Conservation (phyloP, 768 basidiomycete species). For the Cystofilobasidium ferigula region DNA sequence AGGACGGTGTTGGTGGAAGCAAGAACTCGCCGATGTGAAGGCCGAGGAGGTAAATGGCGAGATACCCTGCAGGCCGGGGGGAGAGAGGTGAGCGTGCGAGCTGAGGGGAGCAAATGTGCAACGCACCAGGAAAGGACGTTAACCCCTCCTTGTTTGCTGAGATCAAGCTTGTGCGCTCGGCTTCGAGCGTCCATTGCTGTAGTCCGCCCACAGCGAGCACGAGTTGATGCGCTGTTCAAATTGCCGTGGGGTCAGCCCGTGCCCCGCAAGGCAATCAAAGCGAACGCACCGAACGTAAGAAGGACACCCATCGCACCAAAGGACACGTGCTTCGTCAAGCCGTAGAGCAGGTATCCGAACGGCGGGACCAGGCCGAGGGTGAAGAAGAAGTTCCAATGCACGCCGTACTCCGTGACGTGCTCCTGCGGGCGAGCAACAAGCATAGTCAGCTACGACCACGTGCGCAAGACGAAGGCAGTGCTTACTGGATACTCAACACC, state of each 20-base stretch:
- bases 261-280: slow-evolving; percentile 49
- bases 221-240: slow-evolving; percentile 56
- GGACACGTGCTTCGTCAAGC: slow-evolving; percentile 50
- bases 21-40: slow-evolving; percentile 68
- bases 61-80: slow-evolving; percentile 59
- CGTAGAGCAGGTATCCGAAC: slow-evolving; percentile 58
- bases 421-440: slow-evolving; percentile 46
- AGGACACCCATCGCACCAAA: slow-evolving; percentile 54
- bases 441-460: background rate
- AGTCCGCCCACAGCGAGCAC: slow-evolving; percentile 48
- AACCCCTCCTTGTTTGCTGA: slow-evolving; percentile 87
- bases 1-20: slow-evolving; percentile 64
- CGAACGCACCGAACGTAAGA: slow-evolving; percentile 44
- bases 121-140: slow-evolving; percentile 59
- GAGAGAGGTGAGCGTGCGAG: slow-evolving; percentile 1
- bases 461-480: background rate
- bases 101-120: background rate
- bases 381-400: slow-evolving; percentile 98
- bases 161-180: slow-evolving; percentile 54
- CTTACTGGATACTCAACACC: slow-evolving; percentile 84
- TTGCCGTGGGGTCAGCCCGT: slow-evolving; percentile 40
- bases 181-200: slow-evolving; percentile 54
- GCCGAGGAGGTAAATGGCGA: slow-evolving; percentile 79
- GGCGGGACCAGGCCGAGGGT: slow-evolving; percentile 73
- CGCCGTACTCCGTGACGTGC: slow-evolving; percentile 90